Percentiles rank a stretch among this genome's conserved stretches.
phyloP scores from a whole-genome alignment of 306 rosid genomes.

The Pyrus bretschneideri region DNA sequence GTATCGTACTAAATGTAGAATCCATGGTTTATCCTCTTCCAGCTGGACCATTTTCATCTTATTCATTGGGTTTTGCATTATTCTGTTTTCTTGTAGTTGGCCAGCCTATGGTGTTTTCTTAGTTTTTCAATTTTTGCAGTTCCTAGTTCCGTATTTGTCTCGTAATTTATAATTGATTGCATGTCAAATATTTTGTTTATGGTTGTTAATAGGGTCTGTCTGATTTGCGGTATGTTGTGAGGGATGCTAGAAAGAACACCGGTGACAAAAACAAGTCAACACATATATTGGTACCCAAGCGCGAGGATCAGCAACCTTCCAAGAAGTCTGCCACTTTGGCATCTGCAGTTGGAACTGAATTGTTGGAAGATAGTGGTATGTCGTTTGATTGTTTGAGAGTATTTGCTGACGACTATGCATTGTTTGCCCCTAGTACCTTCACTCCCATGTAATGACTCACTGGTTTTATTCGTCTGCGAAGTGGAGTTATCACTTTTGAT shows the following conservation, averaged over 20 bases:
- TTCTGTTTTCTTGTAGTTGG: not conserved
- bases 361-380: slow-evolving; percentile 45
- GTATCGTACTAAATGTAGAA: not conserved
- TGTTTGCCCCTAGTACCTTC: not conserved
- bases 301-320: slow-evolving; percentile 39
- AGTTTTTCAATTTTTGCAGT: not conserved
- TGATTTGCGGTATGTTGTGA: slow-evolving; percentile 56
- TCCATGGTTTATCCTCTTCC: not conserved
- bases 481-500: not conserved
- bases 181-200: not conserved
- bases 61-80: not conserved
- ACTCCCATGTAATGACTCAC: not conserved
- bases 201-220: slow-evolving; percentile 11
- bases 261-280: slow-evolving; percentile 39
- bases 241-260: slow-evolving; percentile 43
- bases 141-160: not conserved
- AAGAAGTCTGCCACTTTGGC: slow-evolving; percentile 30
- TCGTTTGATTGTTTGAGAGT: not conserved
- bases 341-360: slow-evolving; percentile 39
- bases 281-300: slow-evolving; percentile 36
- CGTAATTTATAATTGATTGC: not conserved
- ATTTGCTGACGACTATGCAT: not conserved
- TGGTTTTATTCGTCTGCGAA: not conserved
- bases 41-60: not conserved
- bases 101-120: not conserved